Percentiles rank a stretch among this genome's conserved stretches.
Conservation (phyloP, 192 early-diverging fungal species). For the Coemansia umbellata region DNA sequence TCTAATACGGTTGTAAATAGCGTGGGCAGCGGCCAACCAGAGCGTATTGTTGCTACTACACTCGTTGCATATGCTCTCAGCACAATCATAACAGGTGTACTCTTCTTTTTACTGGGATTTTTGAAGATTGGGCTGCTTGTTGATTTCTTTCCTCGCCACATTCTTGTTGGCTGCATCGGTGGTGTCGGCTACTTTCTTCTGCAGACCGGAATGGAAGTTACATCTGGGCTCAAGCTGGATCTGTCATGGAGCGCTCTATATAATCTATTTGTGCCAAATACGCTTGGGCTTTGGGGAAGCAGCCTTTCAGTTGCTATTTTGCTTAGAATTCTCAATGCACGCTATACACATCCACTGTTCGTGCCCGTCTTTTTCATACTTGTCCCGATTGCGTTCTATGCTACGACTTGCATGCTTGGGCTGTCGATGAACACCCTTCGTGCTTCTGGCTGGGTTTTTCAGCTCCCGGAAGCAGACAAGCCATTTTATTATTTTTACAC, state of each 20-base stretch:
- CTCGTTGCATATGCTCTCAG: conserved; percentile 85
- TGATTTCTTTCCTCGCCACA: conserved; percentile 86
- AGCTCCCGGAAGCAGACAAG: conserved; percentile 61
- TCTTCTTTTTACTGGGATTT: conserved; percentile 80
- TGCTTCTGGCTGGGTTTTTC: conserved; percentile 78
- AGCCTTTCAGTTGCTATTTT: conserved; percentile 63
- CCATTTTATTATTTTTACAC: conserved; percentile 90
- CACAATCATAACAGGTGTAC: conserved; percentile 83
- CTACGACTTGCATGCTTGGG: conserved; percentile 56
- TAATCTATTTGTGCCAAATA: conserved; percentile 62
- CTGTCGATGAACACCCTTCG: conserved; percentile 66
- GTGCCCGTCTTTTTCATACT: conserved; percentile 87
- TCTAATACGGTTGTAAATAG: conserved; percentile 60
- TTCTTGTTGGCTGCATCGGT: conserved; percentile 91
- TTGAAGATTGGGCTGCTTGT: conserved; percentile 76
- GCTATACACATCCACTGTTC: conserved; percentile 72
- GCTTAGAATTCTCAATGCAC: conserved; percentile 68
- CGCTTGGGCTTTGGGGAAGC: conserved; percentile 76
- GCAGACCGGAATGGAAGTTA: conserved; percentile 88
- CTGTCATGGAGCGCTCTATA: conserved; percentile 59
- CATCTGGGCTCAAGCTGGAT: conserved; percentile 59
- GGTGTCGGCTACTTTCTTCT: conserved; percentile 95
- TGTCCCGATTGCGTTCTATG: conserved; percentile 77
- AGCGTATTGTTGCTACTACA: conserved; percentile 81
- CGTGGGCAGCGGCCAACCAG: conserved; percentile 58